Base-by-base conservation (phyloP, 495 filamentous ascomycete genomes). In the Pseudevernia furfuracea region DNA sequence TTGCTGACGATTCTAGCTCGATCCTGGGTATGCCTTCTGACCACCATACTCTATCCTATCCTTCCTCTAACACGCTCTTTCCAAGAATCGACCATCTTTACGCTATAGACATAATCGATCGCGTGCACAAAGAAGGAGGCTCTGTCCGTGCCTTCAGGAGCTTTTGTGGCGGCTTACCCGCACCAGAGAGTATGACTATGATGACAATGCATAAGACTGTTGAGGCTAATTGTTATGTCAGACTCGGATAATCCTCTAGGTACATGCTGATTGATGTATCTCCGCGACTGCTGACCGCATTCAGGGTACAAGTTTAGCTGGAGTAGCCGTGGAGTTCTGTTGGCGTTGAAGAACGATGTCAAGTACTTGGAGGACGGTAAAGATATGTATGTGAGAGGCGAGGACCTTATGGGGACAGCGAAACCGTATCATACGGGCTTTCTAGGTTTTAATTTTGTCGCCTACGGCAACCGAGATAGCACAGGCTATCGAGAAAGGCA, bases 401-500 rank as follows among this genome's bases (percentile, higher is more conserved):
- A 81, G 59, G 87, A 92, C 28, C 82, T 97, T 55, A 96, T 97
- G 94, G 87, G 78, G 58, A 82, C 82, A 56, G 90, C 93, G 23
- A 91, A 93, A 80, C 91, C 93, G 14, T 97, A 96, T 23, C 15
- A 53, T 5, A 84, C 82, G 70, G 95, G 95, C 79, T 94, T 92
- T 76, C 89, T 89, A 48, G 85, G 92, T 39, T 97, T 86, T 71
- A 86, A 89, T 32, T 94, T 96, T 70, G 91, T 96, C 60, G 92
- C 88, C 12, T 98, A 97, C 75, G 90, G 91, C 15, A 97, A 97
- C 83, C 82, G 93, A 61, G 91, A 97, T 76, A 91, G 86, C 1
- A 81, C 86, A 23, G 46, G 2, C 46, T 23, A 14, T 9, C 23
- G 46, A 15, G 12, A 49, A 49, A 5, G 23, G 12, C 46, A 49